A percentile compares a stretch with the other conserved stretches of the same genome.
Conservation (phyloP, 1,139 yeast species). For the Magnusiomyces ingens region DNA sequence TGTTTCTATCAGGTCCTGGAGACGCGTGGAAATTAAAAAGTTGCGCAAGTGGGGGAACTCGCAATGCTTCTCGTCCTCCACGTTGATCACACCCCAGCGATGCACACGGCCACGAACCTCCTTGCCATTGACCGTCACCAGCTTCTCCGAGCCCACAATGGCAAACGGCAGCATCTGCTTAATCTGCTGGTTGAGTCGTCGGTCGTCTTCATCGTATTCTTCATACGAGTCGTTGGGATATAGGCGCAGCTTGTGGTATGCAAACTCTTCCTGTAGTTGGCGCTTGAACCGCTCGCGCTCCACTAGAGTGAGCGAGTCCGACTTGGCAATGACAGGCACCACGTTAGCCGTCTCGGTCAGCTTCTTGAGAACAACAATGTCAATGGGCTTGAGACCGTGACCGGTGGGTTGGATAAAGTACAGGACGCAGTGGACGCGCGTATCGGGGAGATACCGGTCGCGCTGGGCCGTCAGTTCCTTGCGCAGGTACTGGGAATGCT, state of each 20-base stretch:
- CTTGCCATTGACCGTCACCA: slow-evolving; percentile 61
- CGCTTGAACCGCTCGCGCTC: slow-evolving; percentile 78
- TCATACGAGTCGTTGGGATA: slow-evolving; percentile 89
- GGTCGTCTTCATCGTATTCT: slow-evolving; percentile 54
- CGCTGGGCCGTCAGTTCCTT: slow-evolving; percentile 95
- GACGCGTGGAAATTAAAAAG: slow-evolving; percentile 88
- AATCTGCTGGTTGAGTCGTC: slow-evolving; percentile 40
- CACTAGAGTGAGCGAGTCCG: slow-evolving; percentile 79
- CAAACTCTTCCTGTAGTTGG: slow-evolving; percentile 64
- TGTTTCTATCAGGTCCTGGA: slow-evolving; percentile 92
- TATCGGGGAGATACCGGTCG: slow-evolving; percentile 73
- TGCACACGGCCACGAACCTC: slow-evolving; percentile 84
- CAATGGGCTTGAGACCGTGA: slow-evolving; percentile 71
- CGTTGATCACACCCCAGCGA: slow-evolving; percentile 81
- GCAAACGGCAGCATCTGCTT: slow-evolving; percentile 76
- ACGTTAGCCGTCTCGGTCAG: slow-evolving; percentile 88
- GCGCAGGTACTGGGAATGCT: slow-evolving; percentile 86
- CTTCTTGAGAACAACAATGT: slow-evolving; percentile 75
- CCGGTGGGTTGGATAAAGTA: slow-evolving; percentile 90
- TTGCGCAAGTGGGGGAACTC: slow-evolving; percentile 92
- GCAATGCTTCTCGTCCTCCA: slow-evolving; percentile 91
- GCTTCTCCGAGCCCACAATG: slow-evolving; percentile 84
- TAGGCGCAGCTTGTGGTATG: slow-evolving; percentile 63
- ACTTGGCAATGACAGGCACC: slow-evolving; percentile 89
- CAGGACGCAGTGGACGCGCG: slow-evolving; percentile 92